Evolutionary conservation across 1,284 basidiomycete genomes (phyloP).

Genomic region (Pseudomicrostroma phylloplanum): DNA sequence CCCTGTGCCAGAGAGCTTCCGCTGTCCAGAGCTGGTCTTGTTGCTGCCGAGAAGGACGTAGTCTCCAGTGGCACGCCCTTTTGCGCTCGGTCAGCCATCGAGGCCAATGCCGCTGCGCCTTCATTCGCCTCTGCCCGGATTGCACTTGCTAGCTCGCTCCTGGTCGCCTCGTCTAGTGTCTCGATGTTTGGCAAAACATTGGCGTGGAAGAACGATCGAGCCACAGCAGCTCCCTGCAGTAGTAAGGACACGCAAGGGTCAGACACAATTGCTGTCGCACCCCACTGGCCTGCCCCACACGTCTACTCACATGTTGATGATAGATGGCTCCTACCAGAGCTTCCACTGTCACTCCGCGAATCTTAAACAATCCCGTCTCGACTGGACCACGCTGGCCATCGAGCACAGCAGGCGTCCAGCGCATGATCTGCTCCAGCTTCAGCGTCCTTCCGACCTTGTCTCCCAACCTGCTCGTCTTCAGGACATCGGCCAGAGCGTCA

Average conservation of each 20-base stretch:
- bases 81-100: too few relatives aligned
- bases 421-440: slow-evolving; percentile 46
- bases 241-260: not conserved
- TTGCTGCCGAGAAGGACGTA: too few relatives aligned
- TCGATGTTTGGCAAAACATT: slow-evolving; percentile 18
- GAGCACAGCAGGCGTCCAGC: slow-evolving; percentile 43
- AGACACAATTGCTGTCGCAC: not conserved
- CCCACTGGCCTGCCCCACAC: not conserved
- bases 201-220: slow-evolving; percentile 20
- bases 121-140: too few relatives aligned
- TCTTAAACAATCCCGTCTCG: slow-evolving; percentile 46
- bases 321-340: slow-evolving; percentile 49
- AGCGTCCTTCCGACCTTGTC: slow-evolving; percentile 35
- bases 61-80: too few relatives aligned
- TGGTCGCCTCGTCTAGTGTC: not conserved
- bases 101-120: too few relatives aligned
- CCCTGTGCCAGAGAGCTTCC: too few relatives aligned
- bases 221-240: slow-evolving; percentile 18
- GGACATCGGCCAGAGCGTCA: slow-evolving; percentile 15
- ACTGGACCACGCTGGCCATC: slow-evolving; percentile 30
- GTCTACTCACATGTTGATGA: slow-evolving; percentile 25
- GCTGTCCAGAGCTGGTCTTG: too few relatives aligned
- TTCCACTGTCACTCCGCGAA: slow-evolving; percentile 47
- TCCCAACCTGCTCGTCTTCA: slow-evolving; percentile 37
- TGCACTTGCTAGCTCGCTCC: too few relatives aligned